Evolutionary conservation across 768 basidiomycete genomes (phyloP), one percentile per base, ranked within the genome.

Genomic region (Mycena maculata): DNA sequence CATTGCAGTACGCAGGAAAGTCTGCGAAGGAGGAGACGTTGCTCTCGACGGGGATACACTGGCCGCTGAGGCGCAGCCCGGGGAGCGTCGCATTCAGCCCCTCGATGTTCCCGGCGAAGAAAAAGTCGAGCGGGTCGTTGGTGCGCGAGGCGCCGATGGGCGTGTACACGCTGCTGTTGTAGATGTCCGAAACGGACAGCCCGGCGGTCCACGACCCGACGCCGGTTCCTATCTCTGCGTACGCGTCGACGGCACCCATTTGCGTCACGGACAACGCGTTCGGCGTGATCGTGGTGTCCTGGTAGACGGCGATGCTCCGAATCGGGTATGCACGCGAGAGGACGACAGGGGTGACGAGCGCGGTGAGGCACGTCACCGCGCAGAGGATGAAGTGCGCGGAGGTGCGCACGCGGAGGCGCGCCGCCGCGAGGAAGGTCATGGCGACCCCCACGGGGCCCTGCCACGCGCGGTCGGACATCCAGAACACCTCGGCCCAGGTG

Each of bases 401-500:
- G 31, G 65, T 52, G 42, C 63, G 57, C 27, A 69, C 57, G 50
- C 63, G 54, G 16, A 69, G 56, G 18, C 57, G 60, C 20, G 56
- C 59, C 5, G 59, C 66, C 18, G 52, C 42, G 1, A 54, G n/a
- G 9, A 67, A 23, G 47, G 60, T 62, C 3, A 36, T 31, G 25
- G 64, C 15, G 16, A 73, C 63, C 3, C 72, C 72, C 12, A 60
- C 50, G n/a, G 72, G 72, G 0, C 70, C 72, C 22, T 56, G 50
- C 67, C 68, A 73, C 2, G 63, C 57, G n/a, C 65, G 45, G 57
- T 73, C 68, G 31, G 70, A 71, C 18, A 73, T 64, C 70, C 70
- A 73, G 57, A 73, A 73, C 23, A 73, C 60, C 58, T 73, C 72
- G 2, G 68, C 59, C 72, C 72, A 73, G 3, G 67, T 73, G 39